Base-by-base conservation (phyloP, 306 rosid genomes). In the Fragaria vesca region DNA sequence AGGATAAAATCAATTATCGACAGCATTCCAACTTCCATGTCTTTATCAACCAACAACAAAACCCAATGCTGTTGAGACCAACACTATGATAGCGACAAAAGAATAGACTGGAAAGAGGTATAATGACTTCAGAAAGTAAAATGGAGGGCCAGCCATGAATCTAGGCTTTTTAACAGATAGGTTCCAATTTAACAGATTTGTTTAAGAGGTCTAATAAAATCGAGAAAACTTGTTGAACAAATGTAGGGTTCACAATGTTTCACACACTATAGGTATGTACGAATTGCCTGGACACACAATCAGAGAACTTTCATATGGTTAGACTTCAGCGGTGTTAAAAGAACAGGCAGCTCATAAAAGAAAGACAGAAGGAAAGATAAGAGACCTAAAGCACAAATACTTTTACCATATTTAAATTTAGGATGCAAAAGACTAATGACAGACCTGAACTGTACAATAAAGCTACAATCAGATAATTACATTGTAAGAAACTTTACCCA, bases 401-500 rank as follows among this genome's bases (percentile, higher is more conserved):
- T 57, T 57, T 3, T 2, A 55, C 57, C 20, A 5, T 21, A 55
- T n/a, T 55, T 55, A 8, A n/a, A 55, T 55, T 26, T n/a, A 10
- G 32, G 30, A 21, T 57, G 30, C 63, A 57, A 57, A 57, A 57
- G 15, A 21, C 20, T 9, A n/a, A 55, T 9, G 2, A 9, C 6
- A 57, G 51, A 32, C 38, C 20, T 18, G 2, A 6, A 11, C 7
- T 5, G 18, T 36, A 55, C 52, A 52, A 4, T 60, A 52, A 38
- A 24, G 20, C 21, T 42, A 52, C 74, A 28, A 28, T 16, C 21
- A 50, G 62, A 71, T n/a, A 47, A 43, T 3, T 32, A 52, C 3
- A 45, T 47, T 15, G 34, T 2, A 38, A 71, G 60, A 48, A 76
- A 77, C 71, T 85, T 82, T 83, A 90, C 91, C 87, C 3, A 5